Base-by-base conservation (phyloP, 2,329 filamentous ascomycete genomes). In the Diplodia sapinea region DNA sequence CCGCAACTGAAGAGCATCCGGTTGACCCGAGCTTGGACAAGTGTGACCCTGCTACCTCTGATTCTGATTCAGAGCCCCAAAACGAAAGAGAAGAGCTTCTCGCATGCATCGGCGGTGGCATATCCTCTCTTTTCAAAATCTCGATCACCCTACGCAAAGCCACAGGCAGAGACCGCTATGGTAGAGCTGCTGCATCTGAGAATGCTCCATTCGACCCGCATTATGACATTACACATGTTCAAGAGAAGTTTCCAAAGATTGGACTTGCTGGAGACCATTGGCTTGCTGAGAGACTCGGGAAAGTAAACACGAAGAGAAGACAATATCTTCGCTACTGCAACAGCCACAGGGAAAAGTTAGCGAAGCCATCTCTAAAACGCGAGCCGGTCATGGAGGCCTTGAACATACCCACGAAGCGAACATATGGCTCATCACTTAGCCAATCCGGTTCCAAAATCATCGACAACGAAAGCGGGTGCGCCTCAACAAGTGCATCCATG, bases 11-110 rank as follows among this genome's bases (percentile, higher is more conserved):
- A n/a, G n/a, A n/a, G n/a, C n/a, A 43, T 7, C 15, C 17, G 0
- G 15, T 8, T 17, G 8, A 17, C n/a, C 5, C 5, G n/a, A n/a
- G 2, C 17, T 2, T 1, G 15, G 8, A 7, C 1, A 2, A 8
- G 7, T 0, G 15, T n/a, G 15, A n/a, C 5, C 0, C 2, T 8
- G 40, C 7, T 15, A 7, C 40, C 17, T 17, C 2, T 43, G 40
- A 43, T 0, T 43, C 40, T 7, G 40, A 2, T 3, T 43, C 40
- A 3, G 40, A 43, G 17, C 4, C n/a, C 1, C 31, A 33, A 8
- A 8, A 43, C 0, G 40, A 43, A 15, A 43, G 15, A 17, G 15
- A n/a, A 43, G 40, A 43, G 5, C 40, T 43, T 5, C 13, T 43
- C 8, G 2, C 15, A 6, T 43, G 40, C 0, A 15, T 43, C 15